Evolutionary conservation across 331 rosid species (phyloP).

Genomic region (Pyracantha coccinea): DNA sequence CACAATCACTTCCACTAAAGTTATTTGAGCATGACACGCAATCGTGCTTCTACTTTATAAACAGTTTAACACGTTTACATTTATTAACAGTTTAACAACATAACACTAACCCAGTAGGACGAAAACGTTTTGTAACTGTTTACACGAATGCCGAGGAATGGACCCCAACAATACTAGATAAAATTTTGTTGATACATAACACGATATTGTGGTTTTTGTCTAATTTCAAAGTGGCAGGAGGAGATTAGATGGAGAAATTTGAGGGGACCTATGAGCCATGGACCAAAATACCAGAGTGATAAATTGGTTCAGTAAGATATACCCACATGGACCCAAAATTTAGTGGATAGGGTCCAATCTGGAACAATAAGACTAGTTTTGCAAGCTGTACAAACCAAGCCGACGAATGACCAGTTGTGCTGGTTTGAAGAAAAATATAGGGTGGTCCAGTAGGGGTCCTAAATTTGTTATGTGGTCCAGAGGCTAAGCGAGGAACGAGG

Average conservation of each 20-base stretch:
- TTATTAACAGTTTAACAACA: neutral
- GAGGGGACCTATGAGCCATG: conserved; percentile 14
- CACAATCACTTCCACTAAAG: too few species aligned
- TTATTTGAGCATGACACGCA: too few species aligned
- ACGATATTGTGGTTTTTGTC: neutral
- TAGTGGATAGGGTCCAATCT: conserved; percentile 15
- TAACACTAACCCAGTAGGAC: rapidly evolving
- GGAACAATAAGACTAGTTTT: neutral
- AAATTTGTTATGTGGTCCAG: conserved; percentile 32
- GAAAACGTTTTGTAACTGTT: neutral
- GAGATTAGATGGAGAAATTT: neutral
- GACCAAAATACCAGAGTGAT: conserved; percentile 1
- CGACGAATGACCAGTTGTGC: conserved; percentile 12
- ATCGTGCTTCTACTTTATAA: neutral
- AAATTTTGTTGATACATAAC: neutral
- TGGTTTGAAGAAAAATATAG: conserved; percentile 1
- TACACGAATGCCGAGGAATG: conserved; percentile 14
- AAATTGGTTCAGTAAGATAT: conserved; percentile 9
- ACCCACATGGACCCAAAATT: conserved; percentile 30
- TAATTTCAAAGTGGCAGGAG: conserved; percentile 1
- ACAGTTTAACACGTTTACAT: too few species aligned
- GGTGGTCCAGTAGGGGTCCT: conserved; percentile 33
- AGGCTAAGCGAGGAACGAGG: neutral
- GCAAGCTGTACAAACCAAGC: conserved; percentile 7
- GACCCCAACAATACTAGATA: conserved; percentile 34